Evolutionary conservation across 768 basidiomycete genomes (phyloP), one percentile per base, ranked within the genome.

Genomic region (Tylopilus plumbeoviolaceoides): DNA sequence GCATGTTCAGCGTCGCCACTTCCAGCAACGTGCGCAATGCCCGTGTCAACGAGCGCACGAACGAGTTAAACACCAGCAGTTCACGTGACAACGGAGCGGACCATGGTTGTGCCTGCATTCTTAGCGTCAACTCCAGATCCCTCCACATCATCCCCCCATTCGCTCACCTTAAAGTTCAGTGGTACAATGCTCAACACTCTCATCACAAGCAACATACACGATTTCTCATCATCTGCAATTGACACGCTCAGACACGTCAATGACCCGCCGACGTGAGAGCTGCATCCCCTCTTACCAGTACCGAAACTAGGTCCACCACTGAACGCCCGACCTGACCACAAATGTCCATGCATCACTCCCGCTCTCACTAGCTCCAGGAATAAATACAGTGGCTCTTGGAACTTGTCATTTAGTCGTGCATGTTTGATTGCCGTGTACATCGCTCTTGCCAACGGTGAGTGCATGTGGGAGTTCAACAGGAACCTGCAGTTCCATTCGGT

Each of bases 251-350:
- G 46, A 31, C 42, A 57, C 58, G 68, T 61, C 66, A 69, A 57
- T 50, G 48, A 44, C 33, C 57, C 31, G 57, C 52, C 61, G 30
- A 41, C 59, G 67, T 71, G 74, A 63, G 70, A 75, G 56, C n/a
- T n/a, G n/a, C 12, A 4, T 52, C 55, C 45, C 52, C 41, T 81
- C 62, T 20, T 64, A 91, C 91, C 91, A 62, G 79, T 85, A 41
- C 95, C 95, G 71, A 97, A 95, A 71, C 89, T 95, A 0, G 95
- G 95, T 17, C 95, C 95, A 9, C 95, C 95, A 63, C 91, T 94
- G 65, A 93, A 93, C 0, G 89, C 87, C 42, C 87, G 80, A 36
- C 82, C 83, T 48, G 88, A 89, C 90, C 91, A 98, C 49, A 91
- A 72, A 64, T 94, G 87, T 0, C 93, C 93, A 63, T 98, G 95